Evolutionary conservation across 2,329 filamentous ascomycete species (phyloP), one percentile per base, ranked within the genome.

Genomic region (Hypoxylon sp.): DNA sequence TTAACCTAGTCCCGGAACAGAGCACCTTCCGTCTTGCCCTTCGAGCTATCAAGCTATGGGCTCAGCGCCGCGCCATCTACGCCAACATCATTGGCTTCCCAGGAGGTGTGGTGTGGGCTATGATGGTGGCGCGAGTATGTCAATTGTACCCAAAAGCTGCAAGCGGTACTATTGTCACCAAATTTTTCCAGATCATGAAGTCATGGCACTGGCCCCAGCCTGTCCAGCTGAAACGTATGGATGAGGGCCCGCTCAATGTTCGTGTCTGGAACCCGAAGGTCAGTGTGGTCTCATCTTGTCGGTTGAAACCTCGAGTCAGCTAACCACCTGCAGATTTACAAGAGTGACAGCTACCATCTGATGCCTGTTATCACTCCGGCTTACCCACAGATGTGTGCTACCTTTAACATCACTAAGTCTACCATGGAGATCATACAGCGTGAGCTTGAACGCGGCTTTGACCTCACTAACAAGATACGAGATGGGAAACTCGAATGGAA

Each of bases 301-400:
- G 23, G 39, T 56, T 30, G 19, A n/a, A 34, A 16, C 32, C 11
- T 32, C 29, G 58, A 70, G 66, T 74, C 51, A 58, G 54, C 68
- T 73, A 71, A 73, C 70, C 60, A 30, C 29, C 52, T 67, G 48
- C 73, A 92, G 85, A 83, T 94, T 29, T 96, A 97, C 78, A 88
- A 89, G 65, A 87, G 88, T 58, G 96, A 98, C 78, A 87, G 88
- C 45, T 92, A 89, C 71, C 95, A 98, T 78, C 83, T 97, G 55
- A 99, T 99, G 96, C 96, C 96, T 27, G 93, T 99, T 78, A 98
- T 99, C 75, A 99, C 96, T 1, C 96, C 96, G 1, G 94, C 96
- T 0, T 98, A 97, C 77, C 96, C 96, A 2, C 96, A 94, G 52
- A 98, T 97, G 94, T 98, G 96, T 78, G 91, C 96, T 1, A 98